Conservation (phyloP, 2,329 filamentous ascomycete genomes). For the Talaromyces sp. region DNA sequence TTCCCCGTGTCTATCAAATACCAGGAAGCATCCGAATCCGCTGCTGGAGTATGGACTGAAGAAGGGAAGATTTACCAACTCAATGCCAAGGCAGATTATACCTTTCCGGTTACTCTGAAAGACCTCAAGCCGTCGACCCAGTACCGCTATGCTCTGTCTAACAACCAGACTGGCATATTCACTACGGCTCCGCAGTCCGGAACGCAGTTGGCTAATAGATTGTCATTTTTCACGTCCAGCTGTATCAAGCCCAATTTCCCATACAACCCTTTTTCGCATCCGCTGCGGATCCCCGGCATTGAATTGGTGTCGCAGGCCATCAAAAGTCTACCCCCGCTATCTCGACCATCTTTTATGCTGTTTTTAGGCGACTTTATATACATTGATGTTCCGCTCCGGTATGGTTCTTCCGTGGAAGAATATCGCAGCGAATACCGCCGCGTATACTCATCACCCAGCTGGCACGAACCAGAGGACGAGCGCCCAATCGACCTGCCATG, state of each 20-base stretch:
- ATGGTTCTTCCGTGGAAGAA: conserved; percentile 66
- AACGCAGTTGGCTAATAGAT: conserved; percentile 59
- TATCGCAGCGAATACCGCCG: conserved; percentile 91
- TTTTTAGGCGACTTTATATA: conserved; percentile 51
- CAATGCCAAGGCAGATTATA: conserved; percentile 77
- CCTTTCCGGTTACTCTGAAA: conserved; percentile 63
- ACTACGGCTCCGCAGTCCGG: conserved; percentile 69
- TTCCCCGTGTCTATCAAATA: conserved; percentile 72
- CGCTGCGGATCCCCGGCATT: conserved; percentile 76
- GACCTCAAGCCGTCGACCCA: conserved; percentile 64
- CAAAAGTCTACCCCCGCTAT: conserved; percentile 58
- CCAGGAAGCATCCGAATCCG: conserved; percentile 31
- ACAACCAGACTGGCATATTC: conserved; percentile 81
- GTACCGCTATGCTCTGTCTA: conserved; percentile 83
- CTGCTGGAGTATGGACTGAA: conserved; percentile 54
- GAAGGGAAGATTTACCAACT: conserved; percentile 64
- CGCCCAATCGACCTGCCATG: conserved; percentile 68
- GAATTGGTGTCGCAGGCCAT: conserved; percentile 70
- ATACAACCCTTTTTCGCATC: conserved; percentile 78
- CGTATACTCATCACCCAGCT: conserved; percentile 93
- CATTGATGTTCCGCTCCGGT: conserved; percentile 73
- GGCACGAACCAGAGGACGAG: conserved; percentile 63
- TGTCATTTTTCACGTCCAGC: conserved; percentile 87
- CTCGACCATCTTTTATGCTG: conserved; percentile 53
- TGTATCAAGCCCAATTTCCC: conserved; percentile 91